Base-by-base conservation (phyloP, 1,139 yeast species). In the Nakaseomyces kungkrabaensis region DNA sequence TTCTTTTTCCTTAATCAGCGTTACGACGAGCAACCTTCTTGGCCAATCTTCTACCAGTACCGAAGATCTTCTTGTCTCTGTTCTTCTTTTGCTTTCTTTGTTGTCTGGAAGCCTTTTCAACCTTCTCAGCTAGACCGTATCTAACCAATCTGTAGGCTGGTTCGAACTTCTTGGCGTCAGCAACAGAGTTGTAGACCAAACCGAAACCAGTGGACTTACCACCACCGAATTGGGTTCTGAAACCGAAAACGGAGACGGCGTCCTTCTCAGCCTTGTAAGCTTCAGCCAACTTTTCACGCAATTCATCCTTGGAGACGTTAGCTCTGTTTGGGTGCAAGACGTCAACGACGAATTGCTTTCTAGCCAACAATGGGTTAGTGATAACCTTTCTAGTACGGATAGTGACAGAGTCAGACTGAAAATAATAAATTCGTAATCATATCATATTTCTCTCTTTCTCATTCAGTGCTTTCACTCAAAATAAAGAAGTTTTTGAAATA, bases 61-160 rank as follows among this genome's bases (percentile, higher is more conserved):
- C 98, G 72, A 90, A 88, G 85, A 86, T 76, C 86, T 92, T 92
- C 89, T 85, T 84, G 72, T 87, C 96, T 84, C 97, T 90, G 96
- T 92, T 92, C 92, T 92, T 92, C 90, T 87, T 88, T 85, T 92
- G 98, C 80, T 94, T 94, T 83, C 98, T 89, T 82, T 94, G 98
- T 82, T 90, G 97, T 89, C 97, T 89, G 69, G 97, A 88, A 69
- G 96, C 81, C 82, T 88, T 89, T 76, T 92, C 97, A 70, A 84
- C 89, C 83, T 87, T 88, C 67, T 78, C 79, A 73, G 96, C 97
- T 74, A 90, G 82, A 71, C 97, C 98, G 81, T 87, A 86, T 86
- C 99, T 92, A 70, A 92, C 96, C 73, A 89, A 88, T 81, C 99
- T 90, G 95, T 92, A 92, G 67, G 89, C 73, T 80, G 99, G 98